Evolutionary conservation across 2,329 filamentous ascomycete species (phyloP), one percentile per base, ranked within the genome.

Genomic region (Herpotrichia juniperi): DNA sequence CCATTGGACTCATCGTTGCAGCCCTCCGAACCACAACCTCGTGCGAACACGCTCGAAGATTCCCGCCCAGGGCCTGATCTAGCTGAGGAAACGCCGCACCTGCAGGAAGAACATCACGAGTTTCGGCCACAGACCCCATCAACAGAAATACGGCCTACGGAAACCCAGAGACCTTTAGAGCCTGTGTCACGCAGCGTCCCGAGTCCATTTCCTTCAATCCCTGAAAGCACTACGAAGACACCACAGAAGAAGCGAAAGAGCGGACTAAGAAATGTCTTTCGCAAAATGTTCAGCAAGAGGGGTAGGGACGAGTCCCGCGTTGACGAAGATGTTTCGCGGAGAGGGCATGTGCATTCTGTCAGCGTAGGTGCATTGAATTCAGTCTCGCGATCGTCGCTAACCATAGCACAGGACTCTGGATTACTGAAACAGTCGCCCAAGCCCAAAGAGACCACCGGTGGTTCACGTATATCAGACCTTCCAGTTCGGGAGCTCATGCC

Each of bases 281-380:
- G 71, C 3, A 72, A 72, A 46, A 74, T 75, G 66, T 74, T 75
- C 48, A 67, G 72, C 12, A 62, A 66, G 31, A 71, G 59, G 50
- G 60, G 62, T 26, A 66, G 62, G 14, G 67, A 71, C 10, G 63
- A 66, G 40, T 49, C 48, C 7, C 56, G 58, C 7, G 58, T 68
- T 40, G 53, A 52, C 10, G 60, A 64, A n/a, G 59, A 63, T 42
- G 31, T 54, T 26, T 46, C 37, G 40, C 58, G 53, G 25, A 63
- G 58, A 37, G 61, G 66, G 16, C 72, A 74, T 50, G 64, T 54
- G 43, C 69, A 75, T 47, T 69, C 72, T 40, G 60, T 61, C 21
- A 75, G 72, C 42, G 72, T 74, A 64, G 57, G 69, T 62, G 34
- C n/a, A 19, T 25, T 31, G 22, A 12, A 8, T 12, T 28, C 31